Base-by-base conservation (phyloP, 148 eudicot species). In the Rheum nobile region DNA sequence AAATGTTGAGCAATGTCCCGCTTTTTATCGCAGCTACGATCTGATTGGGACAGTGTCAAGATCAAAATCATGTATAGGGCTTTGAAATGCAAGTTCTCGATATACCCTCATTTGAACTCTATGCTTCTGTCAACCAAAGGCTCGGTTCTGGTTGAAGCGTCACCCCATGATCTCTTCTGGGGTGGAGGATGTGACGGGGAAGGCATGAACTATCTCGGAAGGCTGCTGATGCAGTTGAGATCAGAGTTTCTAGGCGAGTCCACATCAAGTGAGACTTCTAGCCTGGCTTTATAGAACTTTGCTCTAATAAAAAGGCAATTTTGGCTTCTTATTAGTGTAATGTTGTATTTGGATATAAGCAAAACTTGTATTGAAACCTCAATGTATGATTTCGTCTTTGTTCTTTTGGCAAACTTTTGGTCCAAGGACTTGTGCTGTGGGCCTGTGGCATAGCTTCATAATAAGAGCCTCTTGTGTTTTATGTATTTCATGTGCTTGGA, bases 101-200 rank as follows among this genome's bases (percentile, higher is more conserved):
- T 86, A 21, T 88, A 95, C 84, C 96, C 96, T 4, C 90, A 95
- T 71, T 72, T 95, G 55, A 87, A 83, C 21, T 90, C 88, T 22
- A 85, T 95, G 91, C 89, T 95, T 46, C 76, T 91, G 26, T 85
- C 92, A 7, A 95, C 96, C 0, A 83, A 70, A 6, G 96, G 99
- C 29, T 91, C 82, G 22, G 88, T 88, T 67, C 89, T 95, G 17
- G 96, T 91, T 22, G 99, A 95, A 85, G 93, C 96, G 38, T 95
- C 99, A 1, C 99, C 99, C 3, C 97, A 91, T 61, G 97, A 95
- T 85, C 91, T 91, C 29, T 95, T 91, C 80, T 91, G 99, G 97
- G 97, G 97, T 0, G 99, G 99, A 39, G 99, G 99, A 19, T 88
- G 97, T n/a, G 97, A 95, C 10, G 99, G 99, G 1, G 99, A 95